Base-by-base conservation (phyloP, 2,329 filamentous ascomycete genomes). In the Coleophoma crateriformis region DNA sequence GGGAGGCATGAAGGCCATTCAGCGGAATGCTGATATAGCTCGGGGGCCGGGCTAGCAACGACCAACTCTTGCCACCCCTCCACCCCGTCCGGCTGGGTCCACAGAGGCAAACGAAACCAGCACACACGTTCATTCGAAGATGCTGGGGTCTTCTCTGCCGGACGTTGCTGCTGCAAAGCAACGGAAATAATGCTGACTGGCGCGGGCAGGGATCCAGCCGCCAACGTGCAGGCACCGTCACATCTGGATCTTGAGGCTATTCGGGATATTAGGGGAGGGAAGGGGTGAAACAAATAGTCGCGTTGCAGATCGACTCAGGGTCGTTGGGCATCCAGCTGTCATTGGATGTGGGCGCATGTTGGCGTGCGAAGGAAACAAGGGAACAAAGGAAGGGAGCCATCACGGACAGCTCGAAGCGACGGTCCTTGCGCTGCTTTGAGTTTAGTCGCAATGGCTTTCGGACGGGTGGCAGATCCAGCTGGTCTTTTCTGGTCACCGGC, bases 1-100 rank as follows among this genome's bases (percentile, higher is more conserved):
- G 27, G 33, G 22, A 42, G 37, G 35, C 20, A 45, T 50, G 51
- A 49, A 15, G 50, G 50, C 51, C 54, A 55, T 34, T 50, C 45
- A 22, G 20, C 49, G 49, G 55, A 54, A 54, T 55, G 47, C 46
- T 49, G 33, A 45, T 34, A 50, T 45, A 27, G 22, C 41, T 27
- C 32, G 41, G 12, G 20, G 20, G 41, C 19, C 27, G 6, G 27
- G 3, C 33, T 44, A 44, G 41, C 41, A 20, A 44, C n/a, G 10
- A 13, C 6, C 12, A 41, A 20, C 41, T 32, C 27, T 27, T 44
- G 41, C 41, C 41, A 32, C 41, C 8, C 7, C 2, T 27, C 11
- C 41, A 33, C 41, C 3, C 2, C 41, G 5, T 44, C 19, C 12
- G 1, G 19, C 17, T 15, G 27, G 12, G 7, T 27, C 20, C 10